phyloP scores from a whole-genome alignment of 1,139 yeast genomes.

The Blastobotrys raffinosifermentans region DNA sequence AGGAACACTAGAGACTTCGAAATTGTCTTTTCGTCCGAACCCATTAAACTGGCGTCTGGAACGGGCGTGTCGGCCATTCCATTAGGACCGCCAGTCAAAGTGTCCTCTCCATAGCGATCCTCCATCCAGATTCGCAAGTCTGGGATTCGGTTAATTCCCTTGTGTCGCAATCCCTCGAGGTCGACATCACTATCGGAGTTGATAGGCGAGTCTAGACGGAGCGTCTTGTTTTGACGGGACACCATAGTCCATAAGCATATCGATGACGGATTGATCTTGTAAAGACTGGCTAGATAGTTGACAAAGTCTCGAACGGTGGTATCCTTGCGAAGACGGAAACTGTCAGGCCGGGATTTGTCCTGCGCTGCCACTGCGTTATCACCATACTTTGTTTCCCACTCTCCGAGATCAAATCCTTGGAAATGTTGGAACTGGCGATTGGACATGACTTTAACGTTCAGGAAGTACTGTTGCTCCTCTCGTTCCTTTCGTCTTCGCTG shows the following conservation, averaged over 20 bases:
- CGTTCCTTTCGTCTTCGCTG: slow-evolving; percentile 54
- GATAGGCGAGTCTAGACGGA: slow-evolving; percentile 55
- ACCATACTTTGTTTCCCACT: slow-evolving; percentile 22
- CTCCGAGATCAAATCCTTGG: slow-evolving; percentile 70
- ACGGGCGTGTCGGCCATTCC: slow-evolving; percentile 11
- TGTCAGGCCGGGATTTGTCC: slow-evolving; percentile 43
- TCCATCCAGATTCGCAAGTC: slow-evolving; percentile 46
- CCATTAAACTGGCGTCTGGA: background rate
- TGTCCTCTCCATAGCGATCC: slow-evolving; percentile 19
- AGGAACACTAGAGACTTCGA: slow-evolving; percentile 46
- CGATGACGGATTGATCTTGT: slow-evolving; percentile 37
- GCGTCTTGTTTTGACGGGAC: slow-evolving; percentile 68
- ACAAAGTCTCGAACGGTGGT: slow-evolving; percentile 49
- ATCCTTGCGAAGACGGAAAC: slow-evolving; percentile 53
- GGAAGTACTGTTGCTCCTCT: slow-evolving; percentile 75
- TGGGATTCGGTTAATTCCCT: slow-evolving; percentile 9
- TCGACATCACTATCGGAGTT: slow-evolving; percentile 36
- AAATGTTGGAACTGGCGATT: slow-evolving; percentile 49
- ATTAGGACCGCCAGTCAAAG: slow-evolving; percentile 11
- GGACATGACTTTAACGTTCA: slow-evolving; percentile 53
- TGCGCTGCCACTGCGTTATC: slow-evolving; percentile 1
- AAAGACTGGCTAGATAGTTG: slow-evolving; percentile 42
- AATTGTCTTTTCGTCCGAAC: slow-evolving; percentile 3
- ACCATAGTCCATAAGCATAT: slow-evolving; percentile 62
- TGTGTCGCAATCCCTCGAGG: slow-evolving; percentile 42